Evolutionary conservation across 2,329 filamentous ascomycete species (phyloP).

Genomic region (Aspergillus chevalieri): DNA sequence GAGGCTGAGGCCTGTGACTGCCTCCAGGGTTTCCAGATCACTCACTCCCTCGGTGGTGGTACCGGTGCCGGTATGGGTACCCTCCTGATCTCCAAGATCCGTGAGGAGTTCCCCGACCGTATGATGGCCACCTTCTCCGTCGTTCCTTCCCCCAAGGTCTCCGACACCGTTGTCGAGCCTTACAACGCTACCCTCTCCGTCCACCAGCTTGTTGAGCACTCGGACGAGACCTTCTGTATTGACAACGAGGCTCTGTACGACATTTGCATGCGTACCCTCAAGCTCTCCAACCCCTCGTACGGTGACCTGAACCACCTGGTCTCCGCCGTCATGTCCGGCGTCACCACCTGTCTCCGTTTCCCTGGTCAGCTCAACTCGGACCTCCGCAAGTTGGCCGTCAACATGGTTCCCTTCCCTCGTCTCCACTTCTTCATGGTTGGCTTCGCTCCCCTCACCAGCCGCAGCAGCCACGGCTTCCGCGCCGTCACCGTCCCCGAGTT

Average conservation of each 20-base stretch:
- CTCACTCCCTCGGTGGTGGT: constrained; percentile 99
- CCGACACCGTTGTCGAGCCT: constrained; percentile 97
- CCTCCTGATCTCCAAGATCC: constrained; percentile 99
- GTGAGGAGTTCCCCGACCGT: constrained; percentile 98
- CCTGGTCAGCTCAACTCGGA: constrained; percentile 99
- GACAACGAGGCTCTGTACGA: constrained; percentile 99
- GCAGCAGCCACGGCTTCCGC: constrained; percentile 89
- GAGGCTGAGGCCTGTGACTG: constrained; percentile 99
- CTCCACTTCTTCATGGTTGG: constrained; percentile 99
- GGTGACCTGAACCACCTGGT: constrained; percentile 99
- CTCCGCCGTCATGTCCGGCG: constrained; percentile 98
- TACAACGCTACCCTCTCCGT: constrained; percentile 99
- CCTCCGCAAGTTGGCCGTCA: constrained; percentile 97
- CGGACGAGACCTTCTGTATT: constrained; percentile 99
- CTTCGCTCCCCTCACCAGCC: constrained; percentile 95
- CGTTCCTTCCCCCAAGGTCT: constrained; percentile 97
- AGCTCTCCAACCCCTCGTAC: constrained; percentile 97
- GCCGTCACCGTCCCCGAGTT: constrained; percentile 95
- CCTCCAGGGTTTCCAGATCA: constrained; percentile 99
- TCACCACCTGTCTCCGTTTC: constrained; percentile 98
- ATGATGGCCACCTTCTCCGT: constrained; percentile 99
- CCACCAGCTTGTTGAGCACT: constrained; percentile 99
- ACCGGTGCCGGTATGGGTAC: constrained; percentile 99
- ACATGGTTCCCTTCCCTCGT: constrained; percentile 99
- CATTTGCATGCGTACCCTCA: constrained; percentile 99